Evolutionary conservation across 2,329 filamentous ascomycete species (phyloP).

Genomic region (Pseudocercospora ulei): DNA sequence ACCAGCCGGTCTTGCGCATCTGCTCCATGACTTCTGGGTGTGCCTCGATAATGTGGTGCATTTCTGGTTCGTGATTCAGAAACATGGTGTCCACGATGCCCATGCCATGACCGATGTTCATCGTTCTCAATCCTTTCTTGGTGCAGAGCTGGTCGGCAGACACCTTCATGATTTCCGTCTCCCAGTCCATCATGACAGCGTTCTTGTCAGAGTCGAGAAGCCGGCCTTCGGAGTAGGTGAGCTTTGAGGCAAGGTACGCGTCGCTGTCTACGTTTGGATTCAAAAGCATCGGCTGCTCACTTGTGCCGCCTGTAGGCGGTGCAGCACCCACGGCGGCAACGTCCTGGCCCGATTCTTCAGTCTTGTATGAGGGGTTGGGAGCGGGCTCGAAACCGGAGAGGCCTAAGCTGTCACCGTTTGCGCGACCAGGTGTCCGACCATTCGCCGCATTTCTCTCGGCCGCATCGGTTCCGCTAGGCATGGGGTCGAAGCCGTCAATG

Average conservation of each 20-base stretch:
- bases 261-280: slow-evolving; percentile 39
- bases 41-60: slow-evolving; percentile 46
- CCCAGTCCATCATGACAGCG: slow-evolving; percentile 49
- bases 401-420: slow-evolving; percentile 23
- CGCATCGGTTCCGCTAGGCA: slow-evolving; percentile 18
- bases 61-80: slow-evolving; percentile 38
- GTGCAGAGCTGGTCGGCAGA: slow-evolving; percentile 40
- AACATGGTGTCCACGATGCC: slow-evolving; percentile 44
- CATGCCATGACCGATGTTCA: slow-evolving; percentile 47
- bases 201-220: slow-evolving; percentile 44
- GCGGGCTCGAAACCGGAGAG: slow-evolving; percentile 29
- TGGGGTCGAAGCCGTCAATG: slow-evolving; percentile 33
- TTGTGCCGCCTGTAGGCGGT: slow-evolving; percentile 11
- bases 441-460: slow-evolving; percentile 14
- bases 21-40: slow-evolving; percentile 42
- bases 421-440: slow-evolving; percentile 20
- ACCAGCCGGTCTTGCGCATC: slow-evolving; percentile 42
- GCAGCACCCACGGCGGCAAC: slow-evolving; percentile 17
- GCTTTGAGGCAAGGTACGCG: slow-evolving; percentile 42
- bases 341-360: slow-evolving; percentile 24
- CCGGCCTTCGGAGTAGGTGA: slow-evolving; percentile 42
- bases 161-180: slow-evolving; percentile 42
- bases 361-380: slow-evolving; percentile 31
- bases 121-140: slow-evolving; percentile 37
- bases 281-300: slow-evolving; percentile 24